phyloP scores from a whole-genome alignment of 2,329 filamentous ascomycete species.

The Biscogniauxia mediterranea region DNA sequence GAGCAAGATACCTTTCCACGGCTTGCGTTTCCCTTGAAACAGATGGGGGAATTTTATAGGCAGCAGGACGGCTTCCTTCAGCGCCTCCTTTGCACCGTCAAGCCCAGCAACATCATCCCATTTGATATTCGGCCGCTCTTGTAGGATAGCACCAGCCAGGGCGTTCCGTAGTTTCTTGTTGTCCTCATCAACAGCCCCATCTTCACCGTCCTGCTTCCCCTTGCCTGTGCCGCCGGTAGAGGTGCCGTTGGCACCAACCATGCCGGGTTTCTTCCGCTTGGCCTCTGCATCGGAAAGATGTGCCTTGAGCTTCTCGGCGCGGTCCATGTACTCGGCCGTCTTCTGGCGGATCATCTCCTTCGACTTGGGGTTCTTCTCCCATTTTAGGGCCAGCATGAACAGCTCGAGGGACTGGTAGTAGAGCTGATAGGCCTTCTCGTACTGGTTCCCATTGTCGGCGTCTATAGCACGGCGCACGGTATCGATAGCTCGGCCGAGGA shows the following conservation, averaged over 20 bases:
- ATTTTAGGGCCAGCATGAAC: slow-evolving; percentile 98
- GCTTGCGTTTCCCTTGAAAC: slow-evolving; percentile 93
- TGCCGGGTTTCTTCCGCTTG: slow-evolving; percentile 68
- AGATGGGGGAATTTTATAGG: slow-evolving; percentile 98
- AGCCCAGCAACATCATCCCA: slow-evolving; percentile 98
- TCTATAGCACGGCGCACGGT: slow-evolving; percentile 98
- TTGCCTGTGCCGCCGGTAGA: slow-evolving; percentile 61
- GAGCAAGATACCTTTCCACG: slow-evolving; percentile 96
- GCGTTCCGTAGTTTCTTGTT: slow-evolving; percentile 93
- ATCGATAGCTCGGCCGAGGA: slow-evolving; percentile 93
- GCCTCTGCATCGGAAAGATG: slow-evolving; percentile 75
- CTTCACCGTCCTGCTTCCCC: slow-evolving; percentile 51
- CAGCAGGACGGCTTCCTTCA: slow-evolving; percentile 96
- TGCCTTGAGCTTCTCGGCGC: slow-evolving; percentile 94
- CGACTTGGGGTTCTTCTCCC: slow-evolving; percentile 97
- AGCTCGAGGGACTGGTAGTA: slow-evolving; percentile 97
- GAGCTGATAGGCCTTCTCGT: slow-evolving; percentile 92
- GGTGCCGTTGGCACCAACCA: slow-evolving; percentile 71
- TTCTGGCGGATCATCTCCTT: slow-evolving; percentile 98
- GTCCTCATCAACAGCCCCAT: slow-evolving; percentile 74
- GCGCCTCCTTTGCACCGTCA: slow-evolving; percentile 89
- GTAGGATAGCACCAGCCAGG: slow-evolving; percentile 85
- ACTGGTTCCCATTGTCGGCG: slow-evolving; percentile 90
- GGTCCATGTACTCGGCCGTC: slow-evolving; percentile 96
- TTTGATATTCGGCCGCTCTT: slow-evolving; percentile 92